Conservation (phyloP, 495 filamentous ascomycete species). For the Geopyxis carbonaria region DNA sequence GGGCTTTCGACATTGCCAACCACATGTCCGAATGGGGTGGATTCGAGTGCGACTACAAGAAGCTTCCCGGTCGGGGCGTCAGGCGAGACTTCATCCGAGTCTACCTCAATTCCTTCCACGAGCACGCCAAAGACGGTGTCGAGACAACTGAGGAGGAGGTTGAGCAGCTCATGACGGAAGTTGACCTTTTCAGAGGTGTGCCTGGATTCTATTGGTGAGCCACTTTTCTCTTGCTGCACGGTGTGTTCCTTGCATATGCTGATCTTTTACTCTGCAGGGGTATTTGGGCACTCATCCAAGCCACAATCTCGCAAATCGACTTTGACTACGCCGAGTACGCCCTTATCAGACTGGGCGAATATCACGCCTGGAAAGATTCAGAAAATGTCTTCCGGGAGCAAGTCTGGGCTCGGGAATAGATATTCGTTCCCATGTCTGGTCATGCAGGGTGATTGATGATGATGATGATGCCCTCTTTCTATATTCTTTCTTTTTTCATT, state of each 20-base stretch:
- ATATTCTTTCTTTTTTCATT: not conserved
- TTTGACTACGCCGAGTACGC: conserved; percentile 95
- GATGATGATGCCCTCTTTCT: not conserved
- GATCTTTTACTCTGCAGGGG: conserved; percentile 41
- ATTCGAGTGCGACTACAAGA: conserved; percentile 79
- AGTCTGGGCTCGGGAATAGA: conserved; percentile 57
- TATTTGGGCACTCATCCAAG: conserved; percentile 92
- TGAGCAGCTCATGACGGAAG: conserved; percentile 51
- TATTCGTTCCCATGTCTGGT: not conserved
- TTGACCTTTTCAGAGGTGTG: conserved; percentile 74
- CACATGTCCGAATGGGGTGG: conserved; percentile 98
- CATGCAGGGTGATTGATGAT: not conserved
- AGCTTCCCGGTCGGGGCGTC: conserved; percentile 61
- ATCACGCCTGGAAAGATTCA: conserved; percentile 84
- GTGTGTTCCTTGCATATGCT: conserved; percentile 2
- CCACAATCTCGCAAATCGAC: conserved; percentile 84
- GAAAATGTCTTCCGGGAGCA: conserved; percentile 49
- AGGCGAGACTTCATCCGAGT: conserved; percentile 67
- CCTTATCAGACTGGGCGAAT: conserved; percentile 73
- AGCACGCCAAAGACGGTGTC: conserved; percentile 27
- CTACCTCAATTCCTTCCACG: conserved; percentile 52
- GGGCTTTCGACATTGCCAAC: conserved; percentile 98
- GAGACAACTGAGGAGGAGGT: conserved; percentile 43
- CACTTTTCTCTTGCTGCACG: not conserved
- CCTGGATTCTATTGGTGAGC: conserved; percentile 67